phyloP scores from a whole-genome alignment of 805 yeast genomes.

The Jamesozyma jinghongensis region DNA sequence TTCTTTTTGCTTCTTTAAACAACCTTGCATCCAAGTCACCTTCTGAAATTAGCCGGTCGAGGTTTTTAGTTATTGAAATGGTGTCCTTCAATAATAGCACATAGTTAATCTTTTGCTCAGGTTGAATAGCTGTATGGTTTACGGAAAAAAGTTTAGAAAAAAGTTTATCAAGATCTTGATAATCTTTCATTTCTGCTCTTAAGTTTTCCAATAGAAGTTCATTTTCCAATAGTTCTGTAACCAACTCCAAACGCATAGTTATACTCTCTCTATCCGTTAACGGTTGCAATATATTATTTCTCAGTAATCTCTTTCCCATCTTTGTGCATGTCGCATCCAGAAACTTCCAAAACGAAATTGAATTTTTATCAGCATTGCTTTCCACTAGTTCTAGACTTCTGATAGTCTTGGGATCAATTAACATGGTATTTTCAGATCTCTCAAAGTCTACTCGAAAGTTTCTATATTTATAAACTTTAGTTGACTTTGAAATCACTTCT shows the following conservation, averaged over 20 bases:
- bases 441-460: slow-evolving; percentile 33
- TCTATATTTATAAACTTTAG: slow-evolving; percentile 14
- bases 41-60: slow-evolving; percentile 13
- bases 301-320: slow-evolving; percentile 39
- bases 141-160: slow-evolving; percentile 32
- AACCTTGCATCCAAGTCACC: slow-evolving; percentile 10
- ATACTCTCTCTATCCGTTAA: slow-evolving; percentile 34
- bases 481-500: slow-evolving; percentile 7
- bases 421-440: slow-evolving; percentile 34
- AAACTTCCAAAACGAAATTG: slow-evolving; percentile 30
- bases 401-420: slow-evolving; percentile 35
- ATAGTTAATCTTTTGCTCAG: slow-evolving; percentile 35
- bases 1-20: slow-evolving; percentile 25
- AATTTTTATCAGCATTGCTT: slow-evolving; percentile 26
- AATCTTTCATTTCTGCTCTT: slow-evolving; percentile 18
- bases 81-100: slow-evolving; percentile 34
- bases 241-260: slow-evolving; percentile 30
- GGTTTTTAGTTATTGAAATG: slow-evolving; percentile 15
- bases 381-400: slow-evolving; percentile 34
- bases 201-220: slow-evolving; percentile 10
- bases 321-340: slow-evolving; percentile 35
- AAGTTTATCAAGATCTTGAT: slow-evolving; percentile 35
- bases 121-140: slow-evolving; percentile 16
- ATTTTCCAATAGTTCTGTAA: slow-evolving; percentile 29
- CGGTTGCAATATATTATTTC: slow-evolving; percentile 40